phyloP scores from a whole-genome alignment of 2,329 filamentous ascomycete genomes.

The Bisporella sp. region DNA sequence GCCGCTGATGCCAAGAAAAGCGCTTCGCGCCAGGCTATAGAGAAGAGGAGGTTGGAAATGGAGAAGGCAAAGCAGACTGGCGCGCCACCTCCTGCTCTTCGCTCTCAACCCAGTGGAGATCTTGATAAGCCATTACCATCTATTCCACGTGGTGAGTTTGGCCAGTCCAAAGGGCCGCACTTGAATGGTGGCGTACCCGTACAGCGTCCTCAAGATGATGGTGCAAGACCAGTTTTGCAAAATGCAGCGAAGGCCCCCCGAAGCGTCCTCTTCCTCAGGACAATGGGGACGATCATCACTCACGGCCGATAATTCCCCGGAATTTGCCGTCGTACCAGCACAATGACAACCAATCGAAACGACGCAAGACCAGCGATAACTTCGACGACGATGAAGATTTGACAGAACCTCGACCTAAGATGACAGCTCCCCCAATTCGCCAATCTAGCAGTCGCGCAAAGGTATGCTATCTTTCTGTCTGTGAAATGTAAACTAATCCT shows the following conservation, averaged over 20 bases:
- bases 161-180: constrained; percentile 36
- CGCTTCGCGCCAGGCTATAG: constrained; percentile 50
- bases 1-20: constrained; percentile 59
- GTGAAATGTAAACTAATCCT: constrained; percentile 27
- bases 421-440: constrained; percentile 80
- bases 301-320: constrained; percentile 41
- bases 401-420: constrained; percentile 51
- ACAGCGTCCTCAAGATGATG: constrained; percentile 50
- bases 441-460: constrained; percentile 59
- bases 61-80: constrained; percentile 59
- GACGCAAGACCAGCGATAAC: constrained; percentile 69
- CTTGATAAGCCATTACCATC: constrained; percentile 26
- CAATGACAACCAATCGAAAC: constrained; percentile 60
- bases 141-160: constrained; percentile 19
- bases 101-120: constrained; percentile 42
- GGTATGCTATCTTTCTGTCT: constrained; percentile 26
- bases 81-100: constrained; percentile 52
- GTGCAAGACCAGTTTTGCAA: constrained; percentile 51
- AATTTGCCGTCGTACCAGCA: constrained; percentile 57
- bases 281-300: constrained; percentile 43
- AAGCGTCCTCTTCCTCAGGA: constrained; percentile 71
- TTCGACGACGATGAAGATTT: constrained; percentile 57
- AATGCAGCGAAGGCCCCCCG: constrained; percentile 63
- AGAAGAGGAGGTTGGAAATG: constrained; percentile 42
- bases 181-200: constrained; percentile 43